Evolutionary conservation across 1,284 basidiomycete species (phyloP).

Genomic region (Cystobasidium sp.): DNA sequence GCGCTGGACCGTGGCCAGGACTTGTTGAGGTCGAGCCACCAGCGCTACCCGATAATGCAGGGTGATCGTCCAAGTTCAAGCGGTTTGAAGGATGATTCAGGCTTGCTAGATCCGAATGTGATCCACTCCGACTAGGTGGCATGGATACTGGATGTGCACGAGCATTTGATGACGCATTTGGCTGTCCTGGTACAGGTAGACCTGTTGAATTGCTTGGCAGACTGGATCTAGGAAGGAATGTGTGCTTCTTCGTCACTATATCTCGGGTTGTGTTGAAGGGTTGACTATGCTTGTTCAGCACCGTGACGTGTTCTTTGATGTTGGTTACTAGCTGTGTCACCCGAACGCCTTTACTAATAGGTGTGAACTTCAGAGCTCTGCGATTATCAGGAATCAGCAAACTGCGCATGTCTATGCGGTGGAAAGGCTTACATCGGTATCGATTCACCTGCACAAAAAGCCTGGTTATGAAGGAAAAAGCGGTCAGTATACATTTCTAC

Average conservation of each 20-base stretch:
- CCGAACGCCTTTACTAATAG: conserved; percentile 78
- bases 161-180: conserved; percentile 32
- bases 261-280: conserved; percentile 60
- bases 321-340: conserved; percentile 71
- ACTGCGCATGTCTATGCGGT: conserved; percentile 55
- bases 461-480: conserved; percentile 67
- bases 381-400: background rate
- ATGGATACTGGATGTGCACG: conserved; percentile 26
- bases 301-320: conserved; percentile 66
- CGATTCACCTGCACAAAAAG: conserved; percentile 85
- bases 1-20: background rate
- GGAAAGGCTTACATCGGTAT: conserved; percentile 86
- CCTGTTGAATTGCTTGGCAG: background rate
- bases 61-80: conserved; percentile 38
- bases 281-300: conserved; percentile 63
- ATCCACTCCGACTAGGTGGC: conserved; percentile 24
- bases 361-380: conserved; percentile 77
- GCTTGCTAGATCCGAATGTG: conserved; percentile 22
- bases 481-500: background rate
- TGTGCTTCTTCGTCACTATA: conserved; percentile 70
- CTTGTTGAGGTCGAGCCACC: conserved; percentile 2
- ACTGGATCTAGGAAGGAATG: conserved; percentile 61
- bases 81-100: conserved; percentile 19
- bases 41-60: conserved; percentile 5
- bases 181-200: background rate